phyloP scores from a whole-genome alignment of 139 green algal genomes.

The Chlamydomonas applanata region DNA sequence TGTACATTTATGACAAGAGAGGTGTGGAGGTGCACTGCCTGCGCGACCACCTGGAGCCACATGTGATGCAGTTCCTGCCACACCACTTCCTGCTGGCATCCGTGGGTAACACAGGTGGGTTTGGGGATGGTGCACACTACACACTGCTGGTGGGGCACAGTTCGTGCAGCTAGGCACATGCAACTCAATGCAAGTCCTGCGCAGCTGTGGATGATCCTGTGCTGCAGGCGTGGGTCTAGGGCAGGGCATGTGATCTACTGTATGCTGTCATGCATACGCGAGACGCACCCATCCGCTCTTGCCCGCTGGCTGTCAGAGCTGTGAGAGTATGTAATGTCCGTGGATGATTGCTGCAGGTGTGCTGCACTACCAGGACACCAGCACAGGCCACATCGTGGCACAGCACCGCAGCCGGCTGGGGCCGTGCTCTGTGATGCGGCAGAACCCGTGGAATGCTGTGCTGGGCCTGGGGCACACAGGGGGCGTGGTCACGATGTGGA shows the following conservation, averaged over 20 bases:
- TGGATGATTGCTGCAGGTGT: conserved; percentile 63
- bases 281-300: too few species aligned
- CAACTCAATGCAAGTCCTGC: neutral
- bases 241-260: too few species aligned
- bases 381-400: conserved; percentile 86
- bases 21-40: conserved; percentile 97
- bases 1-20: conserved; percentile 98
- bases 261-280: neutral
- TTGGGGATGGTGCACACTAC: too few species aligned
- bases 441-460: conserved; percentile 91
- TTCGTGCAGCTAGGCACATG: neutral
- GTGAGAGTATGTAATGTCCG: too few species aligned
- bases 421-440: conserved; percentile 70
- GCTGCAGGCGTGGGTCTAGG: too few species aligned
- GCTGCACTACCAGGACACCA: conserved; percentile 93
- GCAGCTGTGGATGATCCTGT: neutral
- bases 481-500: conserved; percentile 93
- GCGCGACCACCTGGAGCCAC: conserved; percentile 57
- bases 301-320: too few species aligned
- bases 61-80: conserved; percentile 86
- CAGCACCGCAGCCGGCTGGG: conserved; percentile 81
- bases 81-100: conserved; percentile 95
- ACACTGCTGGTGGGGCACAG: neutral
- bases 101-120: conserved; percentile 62
- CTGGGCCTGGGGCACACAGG: conserved; percentile 83